Conservation (phyloP, 2,329 filamentous ascomycete species). For the Cordyceps tenuipes region DNA sequence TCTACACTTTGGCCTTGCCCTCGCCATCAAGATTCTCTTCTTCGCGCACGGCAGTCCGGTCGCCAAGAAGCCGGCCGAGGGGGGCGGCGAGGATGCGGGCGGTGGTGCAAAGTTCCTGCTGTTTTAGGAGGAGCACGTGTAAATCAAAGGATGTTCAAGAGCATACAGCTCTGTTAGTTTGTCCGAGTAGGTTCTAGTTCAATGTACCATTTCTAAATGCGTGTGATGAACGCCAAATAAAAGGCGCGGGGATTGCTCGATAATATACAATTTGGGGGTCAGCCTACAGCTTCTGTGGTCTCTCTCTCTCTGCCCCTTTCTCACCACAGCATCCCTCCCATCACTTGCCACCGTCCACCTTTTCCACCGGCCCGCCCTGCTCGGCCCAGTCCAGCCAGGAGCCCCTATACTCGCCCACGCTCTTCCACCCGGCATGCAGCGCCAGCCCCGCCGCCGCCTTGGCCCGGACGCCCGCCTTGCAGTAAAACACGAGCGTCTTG, state of each 20-base stretch:
- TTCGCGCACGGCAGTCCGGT: conserved; percentile 68
- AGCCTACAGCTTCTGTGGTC: not conserved
- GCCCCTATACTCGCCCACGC: conserved; percentile 63
- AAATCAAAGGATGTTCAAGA: not conserved
- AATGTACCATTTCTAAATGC: not conserved
- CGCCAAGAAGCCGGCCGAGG: conserved; percentile 31
- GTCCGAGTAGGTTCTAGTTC: not conserved
- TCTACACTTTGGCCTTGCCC: conserved; percentile 79
- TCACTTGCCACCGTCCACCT: conserved; percentile 14
- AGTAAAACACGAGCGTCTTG: conserved; percentile 72
- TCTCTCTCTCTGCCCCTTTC: too few species aligned
- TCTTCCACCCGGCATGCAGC: conserved; percentile 63
- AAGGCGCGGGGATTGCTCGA: too few species aligned
- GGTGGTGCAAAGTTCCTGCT: conserved; percentile 16
- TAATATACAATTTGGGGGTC: not conserved
- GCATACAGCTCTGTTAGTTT: not conserved
- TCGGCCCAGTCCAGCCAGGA: conserved; percentile 77
- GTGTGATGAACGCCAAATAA: not conserved
- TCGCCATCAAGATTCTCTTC: conserved; percentile 95
- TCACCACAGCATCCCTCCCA: too few species aligned
- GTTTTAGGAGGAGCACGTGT: not conserved
- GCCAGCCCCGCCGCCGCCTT: conserved; percentile 70
- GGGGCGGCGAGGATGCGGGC: conserved; percentile 7
- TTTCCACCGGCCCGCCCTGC: conserved; percentile 52
- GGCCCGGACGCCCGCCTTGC: conserved; percentile 82